Evolutionary conservation across 352 stramenopile species (phyloP).

Genomic region (Pythium folliculosum): DNA sequence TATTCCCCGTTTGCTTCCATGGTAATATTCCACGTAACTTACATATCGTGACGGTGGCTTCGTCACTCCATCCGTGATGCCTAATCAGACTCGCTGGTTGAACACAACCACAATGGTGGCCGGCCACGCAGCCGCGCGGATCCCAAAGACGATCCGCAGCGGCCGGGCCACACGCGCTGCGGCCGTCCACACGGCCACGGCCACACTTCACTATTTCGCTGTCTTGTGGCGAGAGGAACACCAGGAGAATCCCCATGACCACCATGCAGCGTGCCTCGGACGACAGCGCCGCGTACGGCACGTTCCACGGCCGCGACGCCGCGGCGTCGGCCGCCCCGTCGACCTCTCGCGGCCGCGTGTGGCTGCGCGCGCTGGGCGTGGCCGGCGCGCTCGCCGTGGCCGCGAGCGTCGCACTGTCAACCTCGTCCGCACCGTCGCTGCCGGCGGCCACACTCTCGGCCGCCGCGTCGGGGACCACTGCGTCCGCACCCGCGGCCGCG

Average conservation of each 20-base stretch:
- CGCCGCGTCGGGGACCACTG: neutral
- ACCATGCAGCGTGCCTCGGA: neutral
- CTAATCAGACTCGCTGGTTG: no score
- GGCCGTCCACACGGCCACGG: neutral
- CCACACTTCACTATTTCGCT: neutral
- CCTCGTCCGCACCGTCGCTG: neutral
- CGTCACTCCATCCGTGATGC: no score
- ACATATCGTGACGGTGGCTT: no score
- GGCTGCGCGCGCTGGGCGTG: constrained; percentile 32
- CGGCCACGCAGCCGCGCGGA: no score
- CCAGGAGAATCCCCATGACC: neutral
- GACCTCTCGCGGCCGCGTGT: neutral
- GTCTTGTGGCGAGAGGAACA: neutral
- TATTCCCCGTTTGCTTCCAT: no score
- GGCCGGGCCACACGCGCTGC: no score
- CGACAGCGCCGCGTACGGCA: constrained; percentile 42
- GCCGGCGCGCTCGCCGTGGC: constrained; percentile 36
- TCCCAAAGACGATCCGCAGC: no score
- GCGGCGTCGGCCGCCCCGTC: neutral
- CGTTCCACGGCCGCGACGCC: constrained; percentile 32
- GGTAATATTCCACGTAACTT: no score
- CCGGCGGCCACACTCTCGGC: neutral
- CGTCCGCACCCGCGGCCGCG: constrained; percentile 9
- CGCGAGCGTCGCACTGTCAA: constrained; percentile 24
- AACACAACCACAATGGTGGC: no score